Conservation (phyloP, 1,139 yeast genomes). For the Suhomyces guaymorum region DNA sequence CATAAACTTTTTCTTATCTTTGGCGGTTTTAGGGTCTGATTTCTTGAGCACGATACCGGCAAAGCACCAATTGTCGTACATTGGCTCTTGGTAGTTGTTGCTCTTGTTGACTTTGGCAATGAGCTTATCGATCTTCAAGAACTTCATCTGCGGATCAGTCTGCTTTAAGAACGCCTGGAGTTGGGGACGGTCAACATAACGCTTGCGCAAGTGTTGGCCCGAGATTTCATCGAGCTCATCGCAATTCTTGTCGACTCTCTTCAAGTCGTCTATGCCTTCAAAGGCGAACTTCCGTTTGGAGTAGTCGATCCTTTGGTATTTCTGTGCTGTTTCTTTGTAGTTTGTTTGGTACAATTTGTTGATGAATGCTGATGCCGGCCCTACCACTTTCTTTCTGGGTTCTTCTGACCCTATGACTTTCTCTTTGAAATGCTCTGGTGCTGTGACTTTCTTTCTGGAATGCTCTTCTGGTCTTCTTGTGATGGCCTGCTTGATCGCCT, state of each 20-base stretch:
- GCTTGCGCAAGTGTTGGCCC: slow-evolving; percentile 26
- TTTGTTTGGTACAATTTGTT: slow-evolving; percentile 15
- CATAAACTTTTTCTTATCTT: slow-evolving; percentile 52
- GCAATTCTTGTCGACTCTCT: slow-evolving; percentile 7
- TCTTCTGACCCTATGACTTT: too few relatives aligned
- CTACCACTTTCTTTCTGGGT: background rate
- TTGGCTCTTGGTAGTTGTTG: slow-evolving; percentile 70
- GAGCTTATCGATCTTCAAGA: slow-evolving; percentile 56
- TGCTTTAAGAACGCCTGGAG: slow-evolving; percentile 39
- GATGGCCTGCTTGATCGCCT: too few relatives aligned
- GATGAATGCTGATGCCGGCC: slow-evolving; percentile 14
- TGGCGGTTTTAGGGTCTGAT: slow-evolving; percentile 50
- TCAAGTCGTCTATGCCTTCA: slow-evolving; percentile 15
- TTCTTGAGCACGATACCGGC: slow-evolving; percentile 67
- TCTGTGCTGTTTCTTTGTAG: slow-evolving; percentile 10
- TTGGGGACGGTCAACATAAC: slow-evolving; percentile 45
- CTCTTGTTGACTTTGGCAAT: slow-evolving; percentile 61
- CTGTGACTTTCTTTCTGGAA: too few relatives aligned
- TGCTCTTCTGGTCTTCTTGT: too few relatives aligned
- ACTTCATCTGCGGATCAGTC: slow-evolving; percentile 35
- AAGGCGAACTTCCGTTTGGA: slow-evolving; percentile 21
- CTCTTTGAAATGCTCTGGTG: background rate
- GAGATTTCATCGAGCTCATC: slow-evolving; percentile 19
- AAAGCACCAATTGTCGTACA: slow-evolving; percentile 72
- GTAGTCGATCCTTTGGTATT: slow-evolving; percentile 16